Percentiles rank a stretch among this genome's conserved stretches.
Conservation (phyloP, 192 early-diverging fungal genomes). For the Rhizoclosmatium sp. region DNA sequence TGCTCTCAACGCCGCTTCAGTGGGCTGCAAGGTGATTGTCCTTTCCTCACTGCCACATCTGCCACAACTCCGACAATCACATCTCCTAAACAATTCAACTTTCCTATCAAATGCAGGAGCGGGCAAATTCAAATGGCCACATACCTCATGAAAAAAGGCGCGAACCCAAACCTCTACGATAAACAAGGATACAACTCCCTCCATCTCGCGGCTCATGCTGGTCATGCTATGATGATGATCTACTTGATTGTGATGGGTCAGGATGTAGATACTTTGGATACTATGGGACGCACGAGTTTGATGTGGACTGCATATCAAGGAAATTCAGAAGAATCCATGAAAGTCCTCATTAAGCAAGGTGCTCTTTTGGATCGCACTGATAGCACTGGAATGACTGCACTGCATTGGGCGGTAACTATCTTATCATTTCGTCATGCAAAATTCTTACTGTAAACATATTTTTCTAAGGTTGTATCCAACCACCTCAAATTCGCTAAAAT, state of each 20-base stretch:
- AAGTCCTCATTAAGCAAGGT: constrained; percentile 73
- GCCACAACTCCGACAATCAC: background rate
- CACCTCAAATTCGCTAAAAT: constrained; percentile 62
- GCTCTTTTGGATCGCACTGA: constrained; percentile 77
- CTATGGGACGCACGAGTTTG: constrained; percentile 82
- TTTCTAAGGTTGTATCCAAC: constrained; percentile 48
- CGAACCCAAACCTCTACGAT: constrained; percentile 75
- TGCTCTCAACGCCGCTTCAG: constrained; percentile 88
- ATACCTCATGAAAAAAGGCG: constrained; percentile 79
- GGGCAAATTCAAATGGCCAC: constrained; percentile 78
- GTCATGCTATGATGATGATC: constrained; percentile 76
- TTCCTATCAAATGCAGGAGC: constrained; percentile 52
- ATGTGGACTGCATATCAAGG: constrained; percentile 97
- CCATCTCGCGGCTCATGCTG: constrained; percentile 89
- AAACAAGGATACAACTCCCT: constrained; percentile 89
- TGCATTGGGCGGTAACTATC: constrained; percentile 87
- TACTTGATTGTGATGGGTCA: constrained; percentile 77
- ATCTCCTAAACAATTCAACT: background rate
- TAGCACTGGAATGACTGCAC: constrained; percentile 76
- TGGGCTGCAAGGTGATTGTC: constrained; percentile 83
- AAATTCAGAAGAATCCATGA: constrained; percentile 71
- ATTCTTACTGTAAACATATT: background rate
- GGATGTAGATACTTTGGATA: constrained; percentile 78
- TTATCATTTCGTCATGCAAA: constrained; percentile 4
- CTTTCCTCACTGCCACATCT: background rate